These are phyloP conservation scores for Medicago arabica DNA, from an alignment of 306 rosid genomes.

Conservation along the genomic window DNA sequence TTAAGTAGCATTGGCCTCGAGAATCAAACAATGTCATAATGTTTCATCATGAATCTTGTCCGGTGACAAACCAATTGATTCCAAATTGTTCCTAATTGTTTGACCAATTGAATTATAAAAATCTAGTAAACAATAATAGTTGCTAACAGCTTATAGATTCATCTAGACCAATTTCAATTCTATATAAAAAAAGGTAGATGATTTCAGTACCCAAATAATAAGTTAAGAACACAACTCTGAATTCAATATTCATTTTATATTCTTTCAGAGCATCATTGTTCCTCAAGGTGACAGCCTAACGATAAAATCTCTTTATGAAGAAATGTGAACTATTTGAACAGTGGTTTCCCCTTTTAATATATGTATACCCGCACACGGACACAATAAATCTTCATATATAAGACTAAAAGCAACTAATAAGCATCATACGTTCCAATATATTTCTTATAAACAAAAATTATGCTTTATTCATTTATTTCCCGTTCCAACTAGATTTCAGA, in stretches of 20 bases:
- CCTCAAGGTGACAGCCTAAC: conserved; percentile 11
- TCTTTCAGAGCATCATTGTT: background rate
- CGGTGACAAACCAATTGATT: background rate
- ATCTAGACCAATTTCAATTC: conserved; percentile 13
- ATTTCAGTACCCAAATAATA: conserved; percentile 12
- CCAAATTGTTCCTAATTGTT: conserved; percentile 1
- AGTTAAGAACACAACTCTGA: background rate
- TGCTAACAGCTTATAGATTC: conserved; percentile 6
- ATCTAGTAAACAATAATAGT: conserved; percentile 23
- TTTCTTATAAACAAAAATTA: conserved; percentile 9
- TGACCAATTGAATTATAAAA: conserved; percentile 16
- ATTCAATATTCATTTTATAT: conserved; percentile 12
- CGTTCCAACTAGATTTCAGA: conserved; percentile 10
- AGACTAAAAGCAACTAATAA: conserved; percentile 16
- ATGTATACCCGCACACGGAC: background rate
- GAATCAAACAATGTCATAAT: conserved; percentile 2
- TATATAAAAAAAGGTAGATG: conserved; percentile 17
- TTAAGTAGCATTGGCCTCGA: background rate
- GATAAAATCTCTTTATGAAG: conserved; percentile 4
- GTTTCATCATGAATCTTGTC: conserved; percentile 13
- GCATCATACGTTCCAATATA: conserved; percentile 4
- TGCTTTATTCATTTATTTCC: background rate
- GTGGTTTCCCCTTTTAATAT: background rate
- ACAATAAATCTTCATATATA: background rate
- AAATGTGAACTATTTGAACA: conserved; percentile 6